A percentile compares a stretch with the other conserved stretches of the same genome.
Conservation (phyloP, 2,329 filamentous ascomycete species). For the Knufia fluminis region DNA sequence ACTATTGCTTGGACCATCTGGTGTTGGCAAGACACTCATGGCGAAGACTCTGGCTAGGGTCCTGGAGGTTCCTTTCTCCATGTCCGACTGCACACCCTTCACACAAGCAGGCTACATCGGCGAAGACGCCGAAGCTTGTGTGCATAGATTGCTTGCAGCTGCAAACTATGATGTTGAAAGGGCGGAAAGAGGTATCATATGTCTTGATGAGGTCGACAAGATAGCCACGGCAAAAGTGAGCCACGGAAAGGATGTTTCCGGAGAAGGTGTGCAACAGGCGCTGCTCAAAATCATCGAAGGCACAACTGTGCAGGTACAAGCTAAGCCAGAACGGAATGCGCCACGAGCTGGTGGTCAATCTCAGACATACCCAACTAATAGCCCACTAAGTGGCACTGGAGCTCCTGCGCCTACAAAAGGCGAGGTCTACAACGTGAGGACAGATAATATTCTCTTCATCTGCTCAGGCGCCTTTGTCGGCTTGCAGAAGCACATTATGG, state of each 20-base stretch:
- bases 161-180: constrained; percentile 79
- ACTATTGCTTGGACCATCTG: constrained; percentile 79
- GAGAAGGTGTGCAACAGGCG: constrained; percentile 93
- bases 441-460: constrained; percentile 94
- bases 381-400: constrained; percentile 28
- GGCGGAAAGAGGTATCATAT: constrained; percentile 86
- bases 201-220: constrained; percentile 95
- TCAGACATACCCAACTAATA: constrained; percentile 32
- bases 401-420: constrained; percentile 38
- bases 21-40: constrained; percentile 94
- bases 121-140: constrained; percentile 92
- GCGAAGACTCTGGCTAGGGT: constrained; percentile 79
- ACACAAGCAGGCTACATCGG: constrained; percentile 97
- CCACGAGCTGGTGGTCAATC: constrained; percentile 31
- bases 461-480: constrained; percentile 94
- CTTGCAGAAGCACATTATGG: constrained; percentile 75
- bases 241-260: constrained; percentile 87
- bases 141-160: constrained; percentile 80
- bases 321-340: constrained; percentile 51
- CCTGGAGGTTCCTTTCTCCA: constrained; percentile 90
- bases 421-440: constrained; percentile 67
- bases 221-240: constrained; percentile 79
- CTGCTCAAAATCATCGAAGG: constrained; percentile 93
- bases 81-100: constrained; percentile 91
- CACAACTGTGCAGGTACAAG: constrained; percentile 82